Percentiles rank a stretch among this genome's conserved stretches.
Evolutionary conservation across 805 yeast genomes (phyloP).

Genomic region (Yarrowia porcina): DNA sequence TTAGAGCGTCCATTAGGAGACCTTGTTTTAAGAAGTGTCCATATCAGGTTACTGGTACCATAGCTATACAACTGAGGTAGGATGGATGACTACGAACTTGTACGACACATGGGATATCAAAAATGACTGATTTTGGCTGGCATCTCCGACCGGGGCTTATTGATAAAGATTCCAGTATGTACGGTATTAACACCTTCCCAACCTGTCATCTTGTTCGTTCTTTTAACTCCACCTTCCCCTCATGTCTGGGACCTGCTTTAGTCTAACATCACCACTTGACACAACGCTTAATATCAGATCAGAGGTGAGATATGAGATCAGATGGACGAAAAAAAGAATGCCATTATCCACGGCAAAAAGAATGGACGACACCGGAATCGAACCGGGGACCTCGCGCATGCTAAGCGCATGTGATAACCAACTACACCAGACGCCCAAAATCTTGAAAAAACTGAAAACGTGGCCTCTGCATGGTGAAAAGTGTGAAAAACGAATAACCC

Average conservation of each 20-base stretch:
- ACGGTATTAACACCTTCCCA: too few species aligned
- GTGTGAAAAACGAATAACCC: neutral
- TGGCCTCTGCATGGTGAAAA: neutral
- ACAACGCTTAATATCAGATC: neutral
- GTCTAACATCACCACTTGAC: neutral
- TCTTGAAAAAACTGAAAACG: neutral
- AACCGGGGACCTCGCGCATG: conserved; percentile 26
- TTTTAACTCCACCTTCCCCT: neutral
- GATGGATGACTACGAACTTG: too few species aligned
- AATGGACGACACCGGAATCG: conserved; percentile 25
- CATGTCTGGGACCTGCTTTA: neutral
- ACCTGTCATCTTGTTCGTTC: too few species aligned
- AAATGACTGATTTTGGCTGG: too few species aligned
- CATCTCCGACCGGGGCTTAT: too few species aligned
- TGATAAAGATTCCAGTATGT: too few species aligned
- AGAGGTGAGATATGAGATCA: neutral
- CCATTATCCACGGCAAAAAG: neutral
- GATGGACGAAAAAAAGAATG: neutral
- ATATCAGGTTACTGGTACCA: too few species aligned
- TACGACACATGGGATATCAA: too few species aligned
- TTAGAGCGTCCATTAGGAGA: too few species aligned
- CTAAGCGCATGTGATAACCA: conserved; percentile 25
- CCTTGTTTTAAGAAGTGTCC: too few species aligned
- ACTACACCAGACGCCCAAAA: conserved; percentile 21
- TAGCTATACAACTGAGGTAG: too few species aligned